Evolutionary conservation across 140 eudicot genomes (phyloP), one percentile per base, ranked within the genome.

Genomic region (Cichorium intybus): DNA sequence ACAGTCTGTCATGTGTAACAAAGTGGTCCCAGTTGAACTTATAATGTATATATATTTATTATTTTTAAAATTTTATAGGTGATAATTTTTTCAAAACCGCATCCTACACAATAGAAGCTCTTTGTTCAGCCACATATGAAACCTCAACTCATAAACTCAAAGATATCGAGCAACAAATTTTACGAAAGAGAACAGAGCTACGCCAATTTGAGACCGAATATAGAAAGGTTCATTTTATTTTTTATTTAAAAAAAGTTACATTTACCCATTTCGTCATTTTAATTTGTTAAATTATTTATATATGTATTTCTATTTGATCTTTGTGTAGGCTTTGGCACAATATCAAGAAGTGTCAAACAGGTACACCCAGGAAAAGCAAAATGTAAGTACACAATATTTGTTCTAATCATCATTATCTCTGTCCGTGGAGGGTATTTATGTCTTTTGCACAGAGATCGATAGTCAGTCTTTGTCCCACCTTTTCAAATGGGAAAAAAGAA

Each of bases 81-180:
- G 99, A 93, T 77, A 93, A 93, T 77, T 93, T 93, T 77, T 93
- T 93, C 62, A 93, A 93, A 72, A 81, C 99, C 41, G 99, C 99
- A 53, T 71, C 77, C n/a, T 93, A 93, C 77, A 79, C 86, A 23
- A 93, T 93, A 28, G 99, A 93, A 75, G 96, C 99, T 68, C 81
- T 93, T 58, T 93, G 99, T 73, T 87, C 88, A 31, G 86, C 81
- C 64, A 49, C 99, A 35, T 93, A 85, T 15, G 86, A 88, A 73
- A 95, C 84, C 43, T 78, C 95, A 24, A 92, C 95, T 21, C 60
- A 81, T 57, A 88, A 81, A 64, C 87, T 93, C 41, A 83, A 88
- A 77, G 97, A 93, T 62, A 68, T 93, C 15, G 99, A 93, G 58
- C 84, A 87, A 39, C 93, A 93, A 69, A 88, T 93, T 51, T 64